phyloP scores from a whole-genome alignment of 495 filamentous ascomycete genomes.

The Pseudomonodictys pantanalensis region DNA sequence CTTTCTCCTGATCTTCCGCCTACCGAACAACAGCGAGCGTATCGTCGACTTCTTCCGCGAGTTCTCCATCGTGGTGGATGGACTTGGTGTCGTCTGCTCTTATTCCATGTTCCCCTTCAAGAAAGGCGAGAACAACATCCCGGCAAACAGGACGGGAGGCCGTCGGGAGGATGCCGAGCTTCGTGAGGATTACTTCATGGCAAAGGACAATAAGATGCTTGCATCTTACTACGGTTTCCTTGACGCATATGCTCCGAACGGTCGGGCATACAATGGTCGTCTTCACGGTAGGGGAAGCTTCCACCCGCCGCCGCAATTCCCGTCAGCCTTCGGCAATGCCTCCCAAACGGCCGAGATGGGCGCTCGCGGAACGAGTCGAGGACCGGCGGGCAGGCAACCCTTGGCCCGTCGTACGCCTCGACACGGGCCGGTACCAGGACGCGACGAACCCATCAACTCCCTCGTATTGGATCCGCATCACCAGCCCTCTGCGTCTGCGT shows the following conservation, averaged over 20 bases:
- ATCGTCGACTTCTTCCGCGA: constrained; percentile 97
- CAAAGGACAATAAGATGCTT: constrained; percentile 96
- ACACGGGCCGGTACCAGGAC: constrained; percentile 37
- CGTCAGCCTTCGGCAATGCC: constrained; percentile 35
- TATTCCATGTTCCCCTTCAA: constrained; percentile 99
- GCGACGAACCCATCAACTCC: constrained; percentile 61
- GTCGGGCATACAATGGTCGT: constrained; percentile 10
- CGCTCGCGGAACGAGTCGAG: constrained; percentile 22
- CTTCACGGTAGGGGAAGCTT: constrained; percentile 44
- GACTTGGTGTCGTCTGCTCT: constrained; percentile 90
- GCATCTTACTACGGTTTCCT: constrained; percentile 91
- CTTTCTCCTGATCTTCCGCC: constrained; percentile 79
- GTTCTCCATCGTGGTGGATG: constrained; percentile 95
- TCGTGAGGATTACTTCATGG: constrained; percentile 87
- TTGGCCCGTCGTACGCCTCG: constrained; percentile 38
- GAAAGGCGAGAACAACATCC: constrained; percentile 61
- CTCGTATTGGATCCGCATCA: constrained; percentile 84
- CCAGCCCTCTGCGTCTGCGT: constrained; percentile 61
- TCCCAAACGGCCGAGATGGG: constrained; percentile 11
- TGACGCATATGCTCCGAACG: constrained; percentile 64
- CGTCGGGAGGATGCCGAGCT: constrained; percentile 55
- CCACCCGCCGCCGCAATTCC: constrained; percentile 76
- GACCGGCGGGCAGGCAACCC: constrained; percentile 45
- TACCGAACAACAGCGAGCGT: constrained; percentile 86
- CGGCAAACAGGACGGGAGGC: constrained; percentile 37